These are phyloP conservation scores for Exophiala mesophila DNA, from an alignment of 2,329 filamentous ascomycete species.

Conservation along the genomic window DNA sequence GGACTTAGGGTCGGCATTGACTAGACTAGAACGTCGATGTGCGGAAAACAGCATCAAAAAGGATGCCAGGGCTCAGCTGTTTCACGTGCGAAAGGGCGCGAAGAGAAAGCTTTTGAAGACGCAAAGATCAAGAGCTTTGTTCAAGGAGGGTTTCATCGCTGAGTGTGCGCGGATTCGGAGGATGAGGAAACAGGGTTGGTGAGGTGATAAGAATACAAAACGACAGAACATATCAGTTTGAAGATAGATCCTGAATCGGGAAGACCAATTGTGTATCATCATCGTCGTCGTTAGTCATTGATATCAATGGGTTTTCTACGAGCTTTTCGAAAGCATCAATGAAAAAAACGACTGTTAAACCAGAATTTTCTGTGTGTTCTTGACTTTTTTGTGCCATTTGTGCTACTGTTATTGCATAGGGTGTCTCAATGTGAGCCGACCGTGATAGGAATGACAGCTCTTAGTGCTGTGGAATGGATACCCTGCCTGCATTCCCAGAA, in stretches of 20 bases:
- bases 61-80: conserved; percentile 34
- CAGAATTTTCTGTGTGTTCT: no score
- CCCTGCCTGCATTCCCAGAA: no score
- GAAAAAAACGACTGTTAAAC: no score
- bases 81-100: conserved; percentile 40
- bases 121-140: conserved; percentile 40
- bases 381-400: no score
- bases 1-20: conserved; percentile 27
- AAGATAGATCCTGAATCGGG: background rate
- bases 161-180: conserved; percentile 40
- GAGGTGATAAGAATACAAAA: no score
- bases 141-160: conserved; percentile 40
- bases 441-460: no score
- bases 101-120: conserved; percentile 36
- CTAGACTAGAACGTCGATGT: conserved; percentile 27
- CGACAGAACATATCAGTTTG: background rate
- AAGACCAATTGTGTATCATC: background rate
- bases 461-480: no score
- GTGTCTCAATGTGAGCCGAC: no score
- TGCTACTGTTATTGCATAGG: no score
- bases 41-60: conserved; percentile 32
- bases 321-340: no score
- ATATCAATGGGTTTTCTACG: no score
- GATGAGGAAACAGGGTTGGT: conserved; percentile 46
- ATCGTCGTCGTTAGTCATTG: no score